Conservation (phyloP, 2,329 filamentous ascomycete genomes). For the Hirsutella thompsonii region DNA sequence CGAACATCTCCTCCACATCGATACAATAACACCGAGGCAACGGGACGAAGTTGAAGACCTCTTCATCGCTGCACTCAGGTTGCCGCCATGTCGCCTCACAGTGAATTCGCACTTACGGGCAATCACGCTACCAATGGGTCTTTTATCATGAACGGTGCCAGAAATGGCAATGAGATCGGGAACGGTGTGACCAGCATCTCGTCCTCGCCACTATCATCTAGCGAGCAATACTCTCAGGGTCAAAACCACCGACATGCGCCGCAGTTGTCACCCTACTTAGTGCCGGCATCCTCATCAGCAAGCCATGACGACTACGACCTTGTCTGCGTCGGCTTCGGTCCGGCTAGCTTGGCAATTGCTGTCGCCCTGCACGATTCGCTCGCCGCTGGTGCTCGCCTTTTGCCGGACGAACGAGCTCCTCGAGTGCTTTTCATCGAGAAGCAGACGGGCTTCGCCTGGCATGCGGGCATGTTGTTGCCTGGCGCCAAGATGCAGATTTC, state of each 20-base stretch:
- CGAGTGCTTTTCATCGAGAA: constrained; percentile 82
- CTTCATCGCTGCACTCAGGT: too few species aligned
- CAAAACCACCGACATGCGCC: constrained; percentile 9
- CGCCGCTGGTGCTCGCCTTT: constrained; percentile 31
- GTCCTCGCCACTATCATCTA: too few species aligned
- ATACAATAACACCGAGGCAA: too few species aligned
- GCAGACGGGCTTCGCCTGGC: constrained; percentile 77
- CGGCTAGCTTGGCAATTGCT: constrained; percentile 78
- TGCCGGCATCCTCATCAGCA: constrained; percentile 27
- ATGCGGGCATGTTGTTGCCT: constrained; percentile 87
- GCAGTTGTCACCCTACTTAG: constrained; percentile 21
- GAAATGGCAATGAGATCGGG: too few species aligned
- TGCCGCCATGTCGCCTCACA: background rate
- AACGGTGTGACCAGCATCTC: background rate
- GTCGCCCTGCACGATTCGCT: constrained; percentile 78
- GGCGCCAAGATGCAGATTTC: constrained; percentile 96
- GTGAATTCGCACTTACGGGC: constrained; percentile 4
- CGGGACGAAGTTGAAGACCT: too few species aligned
- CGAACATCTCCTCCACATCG: too few species aligned
- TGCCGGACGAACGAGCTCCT: constrained; percentile 34
- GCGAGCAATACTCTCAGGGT: too few species aligned
- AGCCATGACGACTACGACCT: constrained; percentile 65
- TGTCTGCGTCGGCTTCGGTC: constrained; percentile 85
- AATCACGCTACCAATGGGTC: constrained; percentile 1
- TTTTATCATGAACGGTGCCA: too few species aligned